These are phyloP conservation scores for Actinomucor elegans DNA, from an alignment of 371 early-diverging fungal genomes.

Conservation along the genomic window DNA sequence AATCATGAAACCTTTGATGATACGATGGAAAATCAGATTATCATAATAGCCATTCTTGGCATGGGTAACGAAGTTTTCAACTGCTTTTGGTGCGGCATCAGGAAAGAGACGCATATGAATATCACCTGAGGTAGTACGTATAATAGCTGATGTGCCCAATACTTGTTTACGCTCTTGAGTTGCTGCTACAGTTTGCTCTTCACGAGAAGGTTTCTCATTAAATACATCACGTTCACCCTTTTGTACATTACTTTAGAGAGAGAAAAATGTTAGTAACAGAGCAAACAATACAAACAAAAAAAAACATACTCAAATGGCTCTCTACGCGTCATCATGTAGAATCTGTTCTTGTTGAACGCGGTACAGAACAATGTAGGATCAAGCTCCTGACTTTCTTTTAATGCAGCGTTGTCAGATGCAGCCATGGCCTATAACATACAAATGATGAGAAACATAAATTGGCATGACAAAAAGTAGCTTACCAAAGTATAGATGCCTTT, in stretches of 20 bases:
- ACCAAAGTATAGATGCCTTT: slow-evolving; percentile 76
- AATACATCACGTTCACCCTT: slow-evolving; percentile 89
- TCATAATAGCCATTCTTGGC: slow-evolving; percentile 79
- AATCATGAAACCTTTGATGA: slow-evolving; percentile 91
- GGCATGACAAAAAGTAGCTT: slow-evolving; percentile 1
- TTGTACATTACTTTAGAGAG: slow-evolving; percentile 40
- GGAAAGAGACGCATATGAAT: slow-evolving; percentile 83
- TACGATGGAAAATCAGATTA: slow-evolving; percentile 83
- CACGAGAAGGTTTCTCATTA: slow-evolving; percentile 95
- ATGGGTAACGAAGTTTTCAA: slow-evolving; percentile 89
- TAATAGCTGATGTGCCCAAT: slow-evolving; percentile 72
- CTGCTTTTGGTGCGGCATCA: slow-evolving; percentile 88
- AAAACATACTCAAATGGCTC: slow-evolving; percentile 76
- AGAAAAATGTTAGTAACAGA: no score
- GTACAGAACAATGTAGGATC: slow-evolving; percentile 93
- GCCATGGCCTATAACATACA: slow-evolving; percentile 72
- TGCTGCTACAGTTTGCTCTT: slow-evolving; percentile 90
- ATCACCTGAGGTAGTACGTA: slow-evolving; percentile 89
- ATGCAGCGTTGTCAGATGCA: slow-evolving; percentile 83
- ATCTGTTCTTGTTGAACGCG: slow-evolving; percentile 88
- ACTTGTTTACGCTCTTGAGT: slow-evolving; percentile 60
- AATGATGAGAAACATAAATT: not conserved
- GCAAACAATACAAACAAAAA: not conserved
- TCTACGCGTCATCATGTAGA: slow-evolving; percentile 87
- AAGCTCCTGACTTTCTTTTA: slow-evolving; percentile 65